These are phyloP conservation scores for Astrephomene gubernaculifera DNA, from an alignment of 139 green algal genomes.

Conservation along the genomic window DNA sequence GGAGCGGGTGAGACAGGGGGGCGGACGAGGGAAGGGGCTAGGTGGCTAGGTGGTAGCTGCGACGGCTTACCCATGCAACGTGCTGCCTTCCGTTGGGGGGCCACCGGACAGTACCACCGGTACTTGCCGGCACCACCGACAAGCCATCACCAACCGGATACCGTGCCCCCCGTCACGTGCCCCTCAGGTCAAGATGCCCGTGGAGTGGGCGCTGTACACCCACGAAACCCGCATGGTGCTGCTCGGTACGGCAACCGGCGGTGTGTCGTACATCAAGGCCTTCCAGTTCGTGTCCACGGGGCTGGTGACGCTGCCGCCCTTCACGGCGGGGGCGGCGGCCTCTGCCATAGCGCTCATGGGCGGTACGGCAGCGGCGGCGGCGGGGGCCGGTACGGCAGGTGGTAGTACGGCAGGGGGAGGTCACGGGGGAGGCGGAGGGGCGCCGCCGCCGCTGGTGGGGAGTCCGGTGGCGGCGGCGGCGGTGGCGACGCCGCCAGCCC, in stretches of 20 bases:
- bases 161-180: background rate
- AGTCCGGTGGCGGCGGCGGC: constrained; percentile 12
- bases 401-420: no score
- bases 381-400: constrained; percentile 48
- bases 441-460: constrained; percentile 17
- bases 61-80: no score
- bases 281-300: constrained; percentile 67
- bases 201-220: constrained; percentile 54
- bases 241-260: constrained; percentile 48
- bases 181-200: constrained; percentile 9
- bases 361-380: background rate
- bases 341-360: background rate
- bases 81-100: no score
- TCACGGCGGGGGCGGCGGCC: constrained; percentile 44
- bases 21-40: background rate
- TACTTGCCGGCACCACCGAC: no score
- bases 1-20: background rate
- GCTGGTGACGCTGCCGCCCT: constrained; percentile 69
- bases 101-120: no score
- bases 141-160: no score
- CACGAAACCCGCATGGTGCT: constrained; percentile 74
- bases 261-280: constrained; percentile 34
- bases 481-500: constrained; percentile 7
- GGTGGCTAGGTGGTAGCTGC: no score
- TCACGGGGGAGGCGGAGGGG: no score